These are phyloP conservation scores for Solanum okadae DNA, from an alignment of 257 asterid genomes.

Conservation along the genomic window DNA sequence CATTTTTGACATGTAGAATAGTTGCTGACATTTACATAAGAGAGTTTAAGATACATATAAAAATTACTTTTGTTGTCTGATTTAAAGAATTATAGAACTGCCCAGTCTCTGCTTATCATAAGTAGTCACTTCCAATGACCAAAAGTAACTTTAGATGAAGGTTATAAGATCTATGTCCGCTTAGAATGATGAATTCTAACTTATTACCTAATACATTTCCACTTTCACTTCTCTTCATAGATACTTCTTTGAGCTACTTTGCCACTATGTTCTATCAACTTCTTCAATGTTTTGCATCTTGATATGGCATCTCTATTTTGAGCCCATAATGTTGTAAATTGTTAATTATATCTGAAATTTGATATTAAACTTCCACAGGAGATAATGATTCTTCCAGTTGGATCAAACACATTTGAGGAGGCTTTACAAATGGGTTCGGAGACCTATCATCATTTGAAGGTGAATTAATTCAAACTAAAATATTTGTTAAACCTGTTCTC, in stretches of 20 bases:
- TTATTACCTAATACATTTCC: not conserved
- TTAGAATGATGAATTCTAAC: not conserved
- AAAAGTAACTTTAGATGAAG: not conserved
- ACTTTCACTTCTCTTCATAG: not conserved
- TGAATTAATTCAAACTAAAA: constrained; percentile 14
- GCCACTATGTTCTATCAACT: not conserved
- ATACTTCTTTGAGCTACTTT: not conserved
- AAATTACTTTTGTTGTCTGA: not conserved
- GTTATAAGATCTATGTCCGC: not conserved
- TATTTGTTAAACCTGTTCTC: not conserved
- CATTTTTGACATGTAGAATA: not conserved
- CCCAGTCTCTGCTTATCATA: not conserved
- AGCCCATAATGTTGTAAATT: constrained; percentile 1
- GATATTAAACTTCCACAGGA: constrained; percentile 42
- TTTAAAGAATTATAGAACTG: not conserved
- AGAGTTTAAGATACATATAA: not conserved
- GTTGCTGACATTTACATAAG: not conserved
- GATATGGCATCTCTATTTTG: not conserved
- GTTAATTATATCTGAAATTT: constrained; percentile 5
- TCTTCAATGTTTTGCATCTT: constrained; percentile 1
- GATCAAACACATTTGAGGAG: constrained; percentile 83
- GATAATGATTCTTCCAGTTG: constrained; percentile 85
- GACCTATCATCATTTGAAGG: constrained; percentile 95
- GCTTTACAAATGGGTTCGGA: constrained; percentile 97
- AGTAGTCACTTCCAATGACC: not conserved